A percentile compares a stretch with the other conserved stretches of the same genome.
Evolutionary conservation across 441 rosid genomes (phyloP).

Genomic region (Euphorbia neoarborescens): DNA sequence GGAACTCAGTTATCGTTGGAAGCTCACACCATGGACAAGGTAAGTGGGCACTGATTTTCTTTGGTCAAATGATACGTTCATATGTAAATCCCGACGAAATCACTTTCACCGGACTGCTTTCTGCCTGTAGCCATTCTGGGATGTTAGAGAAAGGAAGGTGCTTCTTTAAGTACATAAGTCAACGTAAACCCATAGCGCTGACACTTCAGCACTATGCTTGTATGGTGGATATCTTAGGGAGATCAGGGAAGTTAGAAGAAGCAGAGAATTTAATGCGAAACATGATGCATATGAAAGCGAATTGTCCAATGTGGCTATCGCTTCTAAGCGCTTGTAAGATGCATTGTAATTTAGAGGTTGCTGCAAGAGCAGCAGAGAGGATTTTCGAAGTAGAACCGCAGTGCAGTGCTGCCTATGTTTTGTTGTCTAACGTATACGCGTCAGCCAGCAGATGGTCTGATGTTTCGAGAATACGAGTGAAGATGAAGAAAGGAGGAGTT

Average conservation of each 20-base stretch:
- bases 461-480: constrained; percentile 40
- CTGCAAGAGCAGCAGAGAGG: constrained; percentile 39
- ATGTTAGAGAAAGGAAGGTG: constrained; percentile 53
- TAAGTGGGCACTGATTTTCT: constrained; percentile 41
- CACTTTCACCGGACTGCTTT: constrained; percentile 60
- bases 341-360: constrained; percentile 41
- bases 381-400: constrained; percentile 47
- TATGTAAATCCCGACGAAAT: constrained; percentile 52
- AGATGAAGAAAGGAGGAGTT: constrained; percentile 53
- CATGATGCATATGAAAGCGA: constrained; percentile 55
- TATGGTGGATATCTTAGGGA: constrained; percentile 65
- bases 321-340: constrained; percentile 62
- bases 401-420: constrained; percentile 48
- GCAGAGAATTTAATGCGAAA: constrained; percentile 41
- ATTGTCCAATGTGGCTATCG: constrained; percentile 50
- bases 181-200: constrained; percentile 34
- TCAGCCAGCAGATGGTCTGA: constrained; percentile 54
- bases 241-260: constrained; percentile 48
- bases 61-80: constrained; percentile 53
- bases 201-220: constrained; percentile 60
- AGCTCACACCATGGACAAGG: constrained; percentile 68
- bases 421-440: constrained; percentile 61
- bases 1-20: constrained; percentile 67
- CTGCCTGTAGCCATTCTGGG: constrained; percentile 66
- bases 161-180: constrained; percentile 35